These are phyloP conservation scores for Pouteria glomerata DNA, from an alignment of 148 eudicot species.

Conservation along the genomic window DNA sequence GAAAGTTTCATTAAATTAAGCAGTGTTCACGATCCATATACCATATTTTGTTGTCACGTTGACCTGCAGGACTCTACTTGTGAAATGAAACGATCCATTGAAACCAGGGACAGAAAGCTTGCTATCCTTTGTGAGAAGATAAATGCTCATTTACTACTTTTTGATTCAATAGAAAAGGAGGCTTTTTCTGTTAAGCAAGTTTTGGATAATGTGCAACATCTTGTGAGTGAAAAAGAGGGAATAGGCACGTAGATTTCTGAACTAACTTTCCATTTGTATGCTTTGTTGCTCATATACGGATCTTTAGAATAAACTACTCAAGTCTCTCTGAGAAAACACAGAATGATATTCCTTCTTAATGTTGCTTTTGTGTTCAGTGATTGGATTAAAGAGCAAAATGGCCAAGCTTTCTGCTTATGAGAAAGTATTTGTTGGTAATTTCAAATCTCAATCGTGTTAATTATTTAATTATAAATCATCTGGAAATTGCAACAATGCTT, in stretches of 20 bases:
- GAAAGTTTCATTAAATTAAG: neutral
- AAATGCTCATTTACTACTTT: constrained; percentile 32
- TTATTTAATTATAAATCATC: neutral
- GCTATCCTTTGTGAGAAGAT: constrained; percentile 41
- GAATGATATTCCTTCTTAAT: neutral
- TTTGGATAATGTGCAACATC: constrained; percentile 32
- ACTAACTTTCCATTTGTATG: neutral
- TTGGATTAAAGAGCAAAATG: constrained; percentile 45
- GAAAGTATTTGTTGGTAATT: constrained; percentile 43
- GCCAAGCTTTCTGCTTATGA: constrained; percentile 37
- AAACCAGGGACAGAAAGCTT: constrained; percentile 41
- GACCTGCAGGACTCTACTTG: constrained; percentile 41
- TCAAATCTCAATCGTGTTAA: neutral
- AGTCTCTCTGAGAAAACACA: neutral
- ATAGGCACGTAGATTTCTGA: constrained; percentile 36
- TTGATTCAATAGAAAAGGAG: constrained; percentile 47
- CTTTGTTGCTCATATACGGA: constrained; percentile 5
- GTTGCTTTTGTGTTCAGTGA: constrained; percentile 33
- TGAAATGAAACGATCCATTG: constrained; percentile 50
- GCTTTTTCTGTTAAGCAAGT: constrained; percentile 38
- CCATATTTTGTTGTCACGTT: neutral
- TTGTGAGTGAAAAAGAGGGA: constrained; percentile 38
- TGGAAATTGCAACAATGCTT: neutral
- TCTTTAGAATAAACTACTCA: neutral
- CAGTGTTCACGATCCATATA: neutral